Base-by-base conservation (phyloP, 345 rosid genomes). In the Populus ilicifolia region DNA sequence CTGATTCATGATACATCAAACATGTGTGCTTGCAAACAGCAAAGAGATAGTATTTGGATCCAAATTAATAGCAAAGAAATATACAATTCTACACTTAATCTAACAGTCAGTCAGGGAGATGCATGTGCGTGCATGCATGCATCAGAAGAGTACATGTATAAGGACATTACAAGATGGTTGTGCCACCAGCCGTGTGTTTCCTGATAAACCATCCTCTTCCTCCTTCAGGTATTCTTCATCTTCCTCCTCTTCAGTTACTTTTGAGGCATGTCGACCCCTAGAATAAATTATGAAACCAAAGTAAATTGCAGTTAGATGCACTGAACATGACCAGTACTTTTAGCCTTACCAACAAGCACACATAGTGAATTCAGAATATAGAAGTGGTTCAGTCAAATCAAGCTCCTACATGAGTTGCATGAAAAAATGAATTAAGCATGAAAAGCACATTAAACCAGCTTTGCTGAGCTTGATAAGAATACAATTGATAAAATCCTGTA, bases 261-360 rank as follows among this genome's bases (percentile, higher is more conserved):
- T 96, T 39, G 99, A 96, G 41, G 97, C 97, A 90, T 96, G 99
- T 4, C 98, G 95, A 73, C 99, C 99, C 87, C 99, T 96, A 75
- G 41, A 84, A n/a, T 54, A 41, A 59, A 59, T 59, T n/a, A 59
- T n/a, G 27, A 23, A 59, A 23, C 29, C 13, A 23, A 23, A 9
- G 64, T 59, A 59, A n/a, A 59, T 9, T 4, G 29, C 20, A 76
- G 54, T 65, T 61, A 23, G 67, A 70, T 39, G 43, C 48, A 74
- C 20, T 48, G 25, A 29, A 46, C 21, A 25, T 18, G 65, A 72
- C 30, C 50, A 29, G 39, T 41, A 14, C 17, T 14, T 8, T 46
- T 39, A 43, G 6, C 56, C 43, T 61, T 18, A 11, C 50, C 44
- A 67, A 27, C 56, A 76, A 48, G 16, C 35, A 71, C 20, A 18